These are phyloP conservation scores for Dryadomyces quercus-mongolicae DNA, from an alignment of 2,329 filamentous ascomycete species.

Conservation along the genomic window DNA sequence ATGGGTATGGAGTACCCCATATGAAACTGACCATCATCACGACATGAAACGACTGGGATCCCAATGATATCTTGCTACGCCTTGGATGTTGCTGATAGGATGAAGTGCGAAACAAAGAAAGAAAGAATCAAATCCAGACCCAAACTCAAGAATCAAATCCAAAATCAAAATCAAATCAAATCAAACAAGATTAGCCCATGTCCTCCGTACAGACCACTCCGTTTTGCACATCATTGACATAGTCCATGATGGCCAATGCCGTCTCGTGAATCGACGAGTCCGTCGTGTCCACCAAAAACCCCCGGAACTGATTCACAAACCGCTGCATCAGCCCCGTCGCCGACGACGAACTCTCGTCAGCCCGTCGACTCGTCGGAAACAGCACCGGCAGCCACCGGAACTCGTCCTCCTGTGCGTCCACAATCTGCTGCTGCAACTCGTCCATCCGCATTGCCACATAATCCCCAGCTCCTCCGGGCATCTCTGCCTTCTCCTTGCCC, in stretches of 20 bases:
- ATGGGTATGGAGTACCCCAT: too few relatives aligned
- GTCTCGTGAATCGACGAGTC: neutral
- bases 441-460: neutral
- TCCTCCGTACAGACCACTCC: neutral
- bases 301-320: neutral
- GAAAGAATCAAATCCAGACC: neutral
- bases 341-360: neutral
- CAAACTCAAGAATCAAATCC: neutral
- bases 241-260: neutral
- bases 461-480: neutral
- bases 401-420: neutral
- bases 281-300: conserved; percentile 1
- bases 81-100: neutral
- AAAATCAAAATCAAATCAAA: neutral
- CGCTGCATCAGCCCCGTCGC: neutral
- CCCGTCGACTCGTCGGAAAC: neutral
- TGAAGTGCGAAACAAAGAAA: neutral
- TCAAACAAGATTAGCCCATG: neutral
- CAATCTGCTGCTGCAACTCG: neutral
- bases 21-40: too few relatives aligned
- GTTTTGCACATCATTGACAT: conserved; percentile 2
- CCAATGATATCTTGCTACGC: too few relatives aligned
- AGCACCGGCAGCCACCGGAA: neutral
- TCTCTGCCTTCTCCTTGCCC: neutral
- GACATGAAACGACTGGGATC: too few relatives aligned